Conservation (phyloP, 805 yeast species). For the Komagataella populi region DNA sequence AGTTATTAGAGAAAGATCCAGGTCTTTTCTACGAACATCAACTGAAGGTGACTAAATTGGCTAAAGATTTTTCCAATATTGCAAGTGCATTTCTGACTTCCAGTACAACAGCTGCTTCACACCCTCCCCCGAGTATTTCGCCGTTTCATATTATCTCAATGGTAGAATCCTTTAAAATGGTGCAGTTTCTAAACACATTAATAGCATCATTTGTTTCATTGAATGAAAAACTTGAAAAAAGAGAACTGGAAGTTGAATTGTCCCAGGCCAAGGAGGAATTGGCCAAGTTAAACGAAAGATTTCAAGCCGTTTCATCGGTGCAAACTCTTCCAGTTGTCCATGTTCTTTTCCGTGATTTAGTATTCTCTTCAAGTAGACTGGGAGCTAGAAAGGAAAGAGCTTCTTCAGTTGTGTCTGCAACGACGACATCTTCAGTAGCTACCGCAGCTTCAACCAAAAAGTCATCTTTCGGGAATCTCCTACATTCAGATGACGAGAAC, state of each 20-base stretch:
- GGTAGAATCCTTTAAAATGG: conserved; percentile 13
- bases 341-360: neutral
- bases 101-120: neutral
- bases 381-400: neutral
- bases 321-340: neutral
- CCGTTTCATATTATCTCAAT: conserved; percentile 14
- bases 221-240: conserved; percentile 4
- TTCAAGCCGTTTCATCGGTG: neutral
- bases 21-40: conserved; percentile 16
- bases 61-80: conserved; percentile 13
- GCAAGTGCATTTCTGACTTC: conserved; percentile 6
- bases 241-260: neutral
- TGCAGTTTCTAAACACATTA: conserved; percentile 8
- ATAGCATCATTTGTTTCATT: conserved; percentile 11
- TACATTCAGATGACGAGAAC: neutral
- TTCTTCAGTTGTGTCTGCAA: neutral
- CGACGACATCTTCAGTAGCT: neutral
- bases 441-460: neutral
- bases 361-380: neutral
- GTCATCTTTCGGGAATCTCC: neutral
- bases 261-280: neutral
- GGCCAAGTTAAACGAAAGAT: neutral
- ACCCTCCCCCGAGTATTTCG: conserved; percentile 1
- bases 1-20: conserved; percentile 7
- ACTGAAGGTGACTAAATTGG: conserved; percentile 14